Evolutionary conservation across 2,329 filamentous ascomycete genomes (phyloP), one percentile per base, ranked within the genome.

Genomic region (Cladosporium sp.): DNA sequence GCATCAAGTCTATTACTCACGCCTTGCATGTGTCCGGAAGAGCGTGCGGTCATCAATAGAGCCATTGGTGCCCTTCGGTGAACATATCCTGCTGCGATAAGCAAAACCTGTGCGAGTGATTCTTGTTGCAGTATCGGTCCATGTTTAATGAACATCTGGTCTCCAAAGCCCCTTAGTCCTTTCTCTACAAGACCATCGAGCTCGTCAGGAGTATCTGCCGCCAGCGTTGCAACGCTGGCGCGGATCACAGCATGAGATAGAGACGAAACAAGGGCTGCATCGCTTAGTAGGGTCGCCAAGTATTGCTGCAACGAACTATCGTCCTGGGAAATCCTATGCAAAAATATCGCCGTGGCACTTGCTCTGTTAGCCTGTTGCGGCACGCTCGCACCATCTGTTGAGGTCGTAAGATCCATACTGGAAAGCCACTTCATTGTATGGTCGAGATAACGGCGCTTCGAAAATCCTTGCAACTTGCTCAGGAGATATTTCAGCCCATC

Each of bases 111-210:
- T 1, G 88, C 80, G 63, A 91, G 86, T 20, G 84, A 89, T 78
- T 97, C 89, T 77, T 99, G 93, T 62, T 91, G 87, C 34, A 93
- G 64, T n/a, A 87, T 80, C 4, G 91, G 85, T 0, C 86, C 82
- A 68, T 97, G 90, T 52, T 83, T 87, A 59, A 97, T 89, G 61
- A 90, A 95, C 9, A 97, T 73, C 43, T 86, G 82, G 60, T 96
- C 91, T 1, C 89, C 88, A 66, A 97, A 96, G 43, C 86, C 80
- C 34, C 74, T 74, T 42, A 96, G 72, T 43, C 78, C 80, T 62
- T 83, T 88, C 60, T 90, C 82, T 50, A 92, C 65, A 30, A 88
- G 71, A 75, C 74, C 53, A 71, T 78, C 41, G 77, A 73, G 34
- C 5, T 60, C 52, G 30, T 65, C 61, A 9, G 52, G 19, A 38